Percentiles rank a stretch among this genome's conserved stretches.
These are phyloP conservation scores for Leptosphaerulina australis DNA, from an alignment of 2,329 filamentous ascomycete genomes.

Conservation along the genomic window DNA sequence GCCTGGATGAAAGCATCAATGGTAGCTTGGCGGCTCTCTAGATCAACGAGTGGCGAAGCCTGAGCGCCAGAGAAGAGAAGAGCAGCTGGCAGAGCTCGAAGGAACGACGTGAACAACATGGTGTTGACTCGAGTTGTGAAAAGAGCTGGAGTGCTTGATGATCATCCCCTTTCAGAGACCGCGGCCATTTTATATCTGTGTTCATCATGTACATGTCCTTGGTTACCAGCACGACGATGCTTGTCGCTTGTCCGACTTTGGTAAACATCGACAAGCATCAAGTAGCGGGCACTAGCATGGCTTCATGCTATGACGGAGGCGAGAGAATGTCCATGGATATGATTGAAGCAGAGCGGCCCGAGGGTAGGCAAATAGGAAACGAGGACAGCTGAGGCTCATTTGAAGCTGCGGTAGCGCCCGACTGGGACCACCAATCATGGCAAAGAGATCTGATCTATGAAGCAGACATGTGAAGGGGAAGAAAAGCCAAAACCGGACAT, in stretches of 20 bases:
- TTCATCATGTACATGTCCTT: conserved; percentile 3
- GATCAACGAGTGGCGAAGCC: conserved; percentile 15
- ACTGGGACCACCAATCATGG: conserved; percentile 16
- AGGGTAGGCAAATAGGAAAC: conserved; percentile 23
- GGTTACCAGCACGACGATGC: not conserved
- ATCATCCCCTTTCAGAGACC: not conserved
- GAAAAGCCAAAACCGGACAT: conserved; percentile 20
- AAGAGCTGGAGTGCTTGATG: conserved; percentile 8
- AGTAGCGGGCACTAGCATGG: conserved; percentile 22
- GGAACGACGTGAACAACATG: conserved; percentile 26
- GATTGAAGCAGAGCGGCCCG: conserved; percentile 21
- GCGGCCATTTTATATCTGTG: conserved; percentile 8
- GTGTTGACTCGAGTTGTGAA: not conserved
- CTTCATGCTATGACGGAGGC: conserved; percentile 19
- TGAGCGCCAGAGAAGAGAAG: conserved; percentile 18
- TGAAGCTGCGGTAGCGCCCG: conserved; percentile 17
- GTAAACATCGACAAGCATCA: conserved; percentile 18
- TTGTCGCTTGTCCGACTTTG: conserved; percentile 6
- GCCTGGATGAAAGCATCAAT: conserved; percentile 47
- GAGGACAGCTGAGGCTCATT: conserved; percentile 21
- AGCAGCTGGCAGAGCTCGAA: conserved; percentile 24
- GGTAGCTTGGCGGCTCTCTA: conserved; percentile 17
- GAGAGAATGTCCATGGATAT: conserved; percentile 7
- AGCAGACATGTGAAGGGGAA: conserved; percentile 22
- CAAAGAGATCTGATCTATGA: not conserved